Conservation (phyloP, 371 early-diverging fungal genomes). For the Apophysomyces trapeziformis region DNA sequence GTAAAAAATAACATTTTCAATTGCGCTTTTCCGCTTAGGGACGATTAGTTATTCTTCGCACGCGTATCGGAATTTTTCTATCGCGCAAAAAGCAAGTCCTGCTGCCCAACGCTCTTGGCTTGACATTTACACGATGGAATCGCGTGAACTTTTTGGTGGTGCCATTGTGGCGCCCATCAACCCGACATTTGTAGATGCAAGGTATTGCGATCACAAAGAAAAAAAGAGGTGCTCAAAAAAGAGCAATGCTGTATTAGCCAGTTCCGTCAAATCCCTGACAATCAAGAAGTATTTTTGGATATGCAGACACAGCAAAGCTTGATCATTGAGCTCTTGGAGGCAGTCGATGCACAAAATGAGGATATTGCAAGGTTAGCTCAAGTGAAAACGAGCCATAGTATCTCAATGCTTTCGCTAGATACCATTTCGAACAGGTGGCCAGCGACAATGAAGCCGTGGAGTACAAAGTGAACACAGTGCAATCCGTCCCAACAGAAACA, state of each 20-base stretch:
- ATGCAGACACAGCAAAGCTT: conserved; percentile 75
- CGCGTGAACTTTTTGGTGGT: conserved; percentile 62
- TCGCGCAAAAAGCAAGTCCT: no score
- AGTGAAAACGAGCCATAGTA: no score
- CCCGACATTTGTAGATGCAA: conserved; percentile 64
- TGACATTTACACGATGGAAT: not conserved
- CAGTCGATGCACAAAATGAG: conserved; percentile 57
- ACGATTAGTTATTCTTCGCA: no score
- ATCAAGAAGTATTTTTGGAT: conserved; percentile 91
- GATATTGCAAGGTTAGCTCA: conserved; percentile 53
- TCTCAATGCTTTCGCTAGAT: conserved; percentile 38
- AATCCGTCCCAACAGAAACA: conserved; percentile 18
- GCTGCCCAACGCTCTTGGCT: no score
- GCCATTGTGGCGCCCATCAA: conserved; percentile 65
- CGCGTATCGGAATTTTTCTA: no score
- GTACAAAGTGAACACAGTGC: conserved; percentile 33
- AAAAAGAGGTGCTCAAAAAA: not conserved
- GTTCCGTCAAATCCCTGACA: conserved; percentile 85
- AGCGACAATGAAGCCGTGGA: conserved; percentile 74
- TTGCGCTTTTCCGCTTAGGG: no score
- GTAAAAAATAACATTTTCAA: no score
- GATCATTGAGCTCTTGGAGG: conserved; percentile 83
- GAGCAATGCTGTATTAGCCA: conserved; percentile 44
- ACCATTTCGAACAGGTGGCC: conserved; percentile 81
- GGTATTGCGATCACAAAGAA: conserved; percentile 39